Base-by-base conservation (phyloP, 148 eudicot species). In the Polygonum aviculare region DNA sequence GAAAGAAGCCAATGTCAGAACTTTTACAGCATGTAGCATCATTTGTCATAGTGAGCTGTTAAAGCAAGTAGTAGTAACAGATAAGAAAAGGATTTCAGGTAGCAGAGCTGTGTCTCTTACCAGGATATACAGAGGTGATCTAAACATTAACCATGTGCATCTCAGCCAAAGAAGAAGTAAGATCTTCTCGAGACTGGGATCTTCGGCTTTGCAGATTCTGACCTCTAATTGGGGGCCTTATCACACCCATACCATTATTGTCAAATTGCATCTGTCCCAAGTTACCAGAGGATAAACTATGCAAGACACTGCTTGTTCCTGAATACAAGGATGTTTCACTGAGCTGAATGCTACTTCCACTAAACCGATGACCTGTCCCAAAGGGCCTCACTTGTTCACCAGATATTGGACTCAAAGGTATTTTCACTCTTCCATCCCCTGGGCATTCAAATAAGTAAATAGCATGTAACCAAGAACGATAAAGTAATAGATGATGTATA, bases 161-260 rank as follows among this genome's bases (percentile, higher is more conserved):
- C 60, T 93, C 98, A 78, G 91, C 85, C 51, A 93, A 55, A 21
- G 97, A 91, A 80, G 91, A 83, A 76, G 40, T 84, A 67, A 95
- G 97, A 62, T 95, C 99, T 80, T 95, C 98, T 63, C 99, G 89
- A 67, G 99, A 95, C 78, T 90, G 98, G 9, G 98, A 95, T 84
- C 97, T 86, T 74, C 99, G 83, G 77, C 99, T 95, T 78, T 95
- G 99, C 44, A 95, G 93, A 48, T 84, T 88, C 81, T 91, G 96
- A 78, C 91, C 77, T 83, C 99, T 84, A 79, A 86, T 87, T 14
- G 96, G 91, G 65, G 90, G 65, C 94, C 94, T 87, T 40, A 85
- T 80, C 39, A 94, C 79, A 77, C 87, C 89, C 77, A 84, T 81
- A 59, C 85, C 83, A 77, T 77, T 81, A 67, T 79, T 85, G 79